Conservation (phyloP, 1,284 basidiomycete genomes). For the Bjerkandera adusta region DNA sequence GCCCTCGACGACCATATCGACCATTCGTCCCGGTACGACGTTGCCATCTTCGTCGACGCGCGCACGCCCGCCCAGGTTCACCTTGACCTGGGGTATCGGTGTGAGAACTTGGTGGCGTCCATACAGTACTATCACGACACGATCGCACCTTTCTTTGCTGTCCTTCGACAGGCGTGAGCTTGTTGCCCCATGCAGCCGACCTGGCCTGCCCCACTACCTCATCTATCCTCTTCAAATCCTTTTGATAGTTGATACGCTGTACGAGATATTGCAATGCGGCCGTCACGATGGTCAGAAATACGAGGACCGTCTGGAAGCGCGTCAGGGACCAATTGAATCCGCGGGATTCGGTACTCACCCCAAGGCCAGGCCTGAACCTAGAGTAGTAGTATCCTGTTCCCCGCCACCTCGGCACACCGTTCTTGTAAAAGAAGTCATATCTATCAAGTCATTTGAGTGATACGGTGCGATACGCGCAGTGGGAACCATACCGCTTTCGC, state of each 20-base stretch:
- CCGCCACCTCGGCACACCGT: conserved; percentile 87
- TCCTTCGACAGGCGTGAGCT: conserved; percentile 54
- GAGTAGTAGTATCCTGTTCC: conserved; percentile 91
- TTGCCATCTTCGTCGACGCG: conserved; percentile 57
- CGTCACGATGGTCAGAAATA: conserved; percentile 74
- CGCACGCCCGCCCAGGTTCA: conserved; percentile 58
- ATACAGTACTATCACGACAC: neutral
- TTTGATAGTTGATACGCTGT: conserved; percentile 73
- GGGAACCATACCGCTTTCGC: conserved; percentile 64
- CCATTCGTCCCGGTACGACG: conserved; percentile 42
- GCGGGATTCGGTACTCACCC: conserved; percentile 41
- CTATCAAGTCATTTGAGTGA: conserved; percentile 32
- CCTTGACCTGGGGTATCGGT: conserved; percentile 50
- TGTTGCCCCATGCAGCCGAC: conserved; percentile 74
- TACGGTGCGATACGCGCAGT: neutral
- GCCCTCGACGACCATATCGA: conserved; percentile 80
- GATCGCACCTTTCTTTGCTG: conserved; percentile 62
- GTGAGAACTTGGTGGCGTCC: conserved; percentile 5
- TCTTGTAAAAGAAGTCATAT: conserved; percentile 91
- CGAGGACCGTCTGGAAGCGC: conserved; percentile 67
- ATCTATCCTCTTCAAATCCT: conserved; percentile 70
- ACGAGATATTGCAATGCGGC: conserved; percentile 79
- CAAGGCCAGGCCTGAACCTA: conserved; percentile 87
- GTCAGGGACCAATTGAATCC: conserved; percentile 16
- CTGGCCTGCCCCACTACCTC: conserved; percentile 63